phyloP scores from a whole-genome alignment of 2,329 filamentous ascomycete genomes.

The Chrysoporthe cubensis region DNA sequence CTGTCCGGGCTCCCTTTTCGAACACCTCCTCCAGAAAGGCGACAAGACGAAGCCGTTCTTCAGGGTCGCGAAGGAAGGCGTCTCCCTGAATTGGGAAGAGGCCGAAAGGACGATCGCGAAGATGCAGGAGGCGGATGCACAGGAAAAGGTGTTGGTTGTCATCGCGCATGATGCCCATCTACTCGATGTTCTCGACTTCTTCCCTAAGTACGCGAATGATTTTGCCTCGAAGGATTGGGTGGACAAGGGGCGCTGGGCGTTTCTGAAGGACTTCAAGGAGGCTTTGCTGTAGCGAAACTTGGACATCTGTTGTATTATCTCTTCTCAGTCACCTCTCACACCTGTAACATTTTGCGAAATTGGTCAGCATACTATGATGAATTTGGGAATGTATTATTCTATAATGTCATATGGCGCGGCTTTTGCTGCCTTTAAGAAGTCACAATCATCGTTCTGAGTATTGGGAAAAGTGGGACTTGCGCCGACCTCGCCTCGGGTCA shows the following conservation, averaged over 20 bases:
- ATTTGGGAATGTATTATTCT: too few relatives aligned
- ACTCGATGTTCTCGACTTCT: slow-evolving; percentile 50
- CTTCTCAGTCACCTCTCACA: not conserved
- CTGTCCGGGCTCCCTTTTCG: slow-evolving; percentile 47
- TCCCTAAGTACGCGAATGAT: slow-evolving; percentile 49
- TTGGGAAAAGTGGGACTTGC: not conserved
- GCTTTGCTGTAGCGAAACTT: not conserved
- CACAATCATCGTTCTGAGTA: not conserved
- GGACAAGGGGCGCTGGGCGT: slow-evolving; percentile 50
- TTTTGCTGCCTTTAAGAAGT: not conserved
- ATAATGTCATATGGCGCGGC: too few relatives aligned
- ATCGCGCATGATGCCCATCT: slow-evolving; percentile 52
- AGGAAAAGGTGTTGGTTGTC: slow-evolving; percentile 47
- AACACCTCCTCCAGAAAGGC: slow-evolving; percentile 40
- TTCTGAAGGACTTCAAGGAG: slow-evolving; percentile 51
- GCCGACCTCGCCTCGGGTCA: not conserved
- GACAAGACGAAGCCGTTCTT: slow-evolving; percentile 39
- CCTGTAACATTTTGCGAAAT: not conserved
- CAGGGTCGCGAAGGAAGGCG: slow-evolving; percentile 22
- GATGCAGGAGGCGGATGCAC: slow-evolving; percentile 49
- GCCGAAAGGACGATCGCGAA: slow-evolving; percentile 46
- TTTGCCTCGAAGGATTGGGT: slow-evolving; percentile 51
- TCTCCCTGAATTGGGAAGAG: slow-evolving; percentile 36
- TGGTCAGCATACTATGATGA: too few relatives aligned
- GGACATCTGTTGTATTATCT: not conserved